phyloP scores from a whole-genome alignment of 768 basidiomycete genomes.

The Boletus fagicola region DNA sequence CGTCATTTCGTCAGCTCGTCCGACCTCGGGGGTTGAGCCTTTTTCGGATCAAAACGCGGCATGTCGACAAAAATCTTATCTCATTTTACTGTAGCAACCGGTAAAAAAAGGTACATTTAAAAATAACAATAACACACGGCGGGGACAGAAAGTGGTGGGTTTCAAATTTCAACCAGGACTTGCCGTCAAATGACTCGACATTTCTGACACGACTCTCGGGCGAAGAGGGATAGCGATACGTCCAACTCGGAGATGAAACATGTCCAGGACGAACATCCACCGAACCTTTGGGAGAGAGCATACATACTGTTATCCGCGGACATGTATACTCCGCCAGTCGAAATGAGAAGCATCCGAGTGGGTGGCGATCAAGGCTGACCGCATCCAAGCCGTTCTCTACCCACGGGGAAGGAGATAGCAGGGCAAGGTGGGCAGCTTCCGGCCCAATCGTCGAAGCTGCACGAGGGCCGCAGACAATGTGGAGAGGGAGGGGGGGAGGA shows the following conservation, averaged over 20 bases:
- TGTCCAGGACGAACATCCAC: background rate
- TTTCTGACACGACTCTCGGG: background rate
- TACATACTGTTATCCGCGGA: background rate
- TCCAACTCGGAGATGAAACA: conserved; percentile 1
- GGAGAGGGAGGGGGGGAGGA: background rate
- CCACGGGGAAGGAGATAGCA: background rate
- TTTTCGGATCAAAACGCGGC: conserved; percentile 27
- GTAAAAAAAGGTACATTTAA: background rate
- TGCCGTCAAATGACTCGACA: background rate
- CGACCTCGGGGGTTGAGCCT: conserved; percentile 2
- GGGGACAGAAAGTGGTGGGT: background rate
- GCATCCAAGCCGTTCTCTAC: background rate
- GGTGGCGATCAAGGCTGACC: background rate
- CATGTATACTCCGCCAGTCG: background rate
- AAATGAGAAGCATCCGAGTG: background rate
- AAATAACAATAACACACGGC: conserved; percentile 1
- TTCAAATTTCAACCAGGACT: background rate
- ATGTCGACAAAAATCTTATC: conserved; percentile 25
- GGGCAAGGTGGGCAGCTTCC: background rate
- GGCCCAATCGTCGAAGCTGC: background rate
- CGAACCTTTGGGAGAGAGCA: background rate
- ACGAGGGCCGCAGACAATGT: background rate
- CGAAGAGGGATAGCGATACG: background rate
- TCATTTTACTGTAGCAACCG: conserved; percentile 12
- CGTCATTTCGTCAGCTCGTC: conserved; percentile 24